Evolutionary conservation across 495 filamentous ascomycete genomes (phyloP), one percentile per base, ranked within the genome.

Genomic region (Hypoxylon crocopeplum): DNA sequence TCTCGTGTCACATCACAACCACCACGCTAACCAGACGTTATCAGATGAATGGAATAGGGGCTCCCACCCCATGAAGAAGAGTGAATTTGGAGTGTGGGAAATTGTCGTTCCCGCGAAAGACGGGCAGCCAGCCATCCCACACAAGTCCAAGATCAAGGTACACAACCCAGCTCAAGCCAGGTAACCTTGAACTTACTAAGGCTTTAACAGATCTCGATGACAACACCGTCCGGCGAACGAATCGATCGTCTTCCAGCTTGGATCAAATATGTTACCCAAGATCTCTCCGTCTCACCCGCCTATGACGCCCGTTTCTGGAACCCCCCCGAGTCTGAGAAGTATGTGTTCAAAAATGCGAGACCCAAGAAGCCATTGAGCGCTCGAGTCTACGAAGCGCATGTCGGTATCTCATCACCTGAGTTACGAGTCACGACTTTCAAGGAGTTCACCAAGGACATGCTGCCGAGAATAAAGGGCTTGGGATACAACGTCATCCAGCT

Each of bases 301-400:
- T 98, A 98, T 71, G 95, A 98, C 68, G 91, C 91, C 10, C 82
- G 93, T 36, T 98, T 98, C 77, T 98, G 94, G 94, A 96, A 97
- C 71, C 95, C 94, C 17, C 90, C 91, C 10, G 73, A 83, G 38
- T 75, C 77, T 41, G 84, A 90, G 66, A 78, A 75, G 67, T 97
- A 97, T 72, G 76, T 76, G 12, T 96, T 97, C 84, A 89, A 93
- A 73, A 82, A 98, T 72, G 59, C 82, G 19, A 82, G 88, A 16
- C 94, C 93, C 8, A 86, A 86, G 73, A 96, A 93, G 79, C 94
- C 94, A 5, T 75, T 82, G 59, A 94, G 90, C 66, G 86, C 86
- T 30, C 85, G 95, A 33, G 92, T 98, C 38, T 98, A 98, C 72
- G 94, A 98, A 75, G 95, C 95, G 10, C 94, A 98, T 73, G 92